phyloP scores from a whole-genome alignment of 768 basidiomycete genomes.

The Podaxis sp. region DNA sequence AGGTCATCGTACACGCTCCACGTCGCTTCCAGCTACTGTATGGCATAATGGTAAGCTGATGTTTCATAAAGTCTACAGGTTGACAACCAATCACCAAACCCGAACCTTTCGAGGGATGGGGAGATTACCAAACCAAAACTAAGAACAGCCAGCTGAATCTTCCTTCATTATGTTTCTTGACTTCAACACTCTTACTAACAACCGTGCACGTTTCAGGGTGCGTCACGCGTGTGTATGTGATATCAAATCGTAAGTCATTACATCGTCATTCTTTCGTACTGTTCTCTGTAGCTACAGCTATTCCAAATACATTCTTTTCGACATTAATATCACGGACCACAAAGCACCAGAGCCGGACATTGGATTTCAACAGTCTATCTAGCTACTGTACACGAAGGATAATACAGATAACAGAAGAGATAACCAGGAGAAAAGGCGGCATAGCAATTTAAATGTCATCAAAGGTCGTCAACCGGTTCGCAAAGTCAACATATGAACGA shows the following conservation, averaged over 20 bases:
- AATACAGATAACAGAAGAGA: conserved; percentile 5
- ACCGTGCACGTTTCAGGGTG: not conserved
- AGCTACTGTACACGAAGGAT: conserved; percentile 13
- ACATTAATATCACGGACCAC: not conserved
- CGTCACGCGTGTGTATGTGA: not conserved
- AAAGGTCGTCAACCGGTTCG: not conserved
- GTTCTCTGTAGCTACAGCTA: not conserved
- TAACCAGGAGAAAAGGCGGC: not conserved
- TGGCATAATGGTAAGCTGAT: conserved; percentile 18
- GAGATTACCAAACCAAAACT: conserved; percentile 49
- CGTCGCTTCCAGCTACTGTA: conserved; percentile 6
- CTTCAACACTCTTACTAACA: conserved; percentile 8
- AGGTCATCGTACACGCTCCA: not conserved
- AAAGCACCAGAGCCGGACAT: not conserved
- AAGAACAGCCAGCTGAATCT: conserved; percentile 64
- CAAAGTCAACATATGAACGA: not conserved
- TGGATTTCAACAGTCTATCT: not conserved
- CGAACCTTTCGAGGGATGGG: conserved; percentile 45
- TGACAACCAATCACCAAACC: conserved; percentile 47
- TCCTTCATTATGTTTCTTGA: not conserved
- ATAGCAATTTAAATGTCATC: conserved; percentile 2
- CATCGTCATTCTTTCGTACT: not conserved
- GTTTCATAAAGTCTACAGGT: conserved; percentile 29
- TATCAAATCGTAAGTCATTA: not conserved
- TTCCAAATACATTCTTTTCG: not conserved